Evolutionary conservation across 768 basidiomycete genomes (phyloP).

Genomic region (Naganishia onofrii): DNA sequence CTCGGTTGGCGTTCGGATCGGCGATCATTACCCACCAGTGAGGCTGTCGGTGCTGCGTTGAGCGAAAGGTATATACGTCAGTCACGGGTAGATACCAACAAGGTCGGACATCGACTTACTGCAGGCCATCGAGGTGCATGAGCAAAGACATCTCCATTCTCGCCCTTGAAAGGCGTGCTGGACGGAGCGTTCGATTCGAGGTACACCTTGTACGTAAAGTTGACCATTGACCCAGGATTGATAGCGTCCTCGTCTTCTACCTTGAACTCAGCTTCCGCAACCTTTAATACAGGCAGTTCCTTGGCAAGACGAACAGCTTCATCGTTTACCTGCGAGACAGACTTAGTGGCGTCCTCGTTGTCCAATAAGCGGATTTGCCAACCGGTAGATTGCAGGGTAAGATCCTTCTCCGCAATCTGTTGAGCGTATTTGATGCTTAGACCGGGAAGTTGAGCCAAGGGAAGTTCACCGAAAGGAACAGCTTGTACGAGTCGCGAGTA

Average conservation of each 20-base stretch:
- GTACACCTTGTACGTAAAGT: slow-evolving; percentile 74
- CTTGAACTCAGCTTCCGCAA: slow-evolving; percentile 80
- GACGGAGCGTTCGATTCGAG: slow-evolving; percentile 46
- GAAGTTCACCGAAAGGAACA: slow-evolving; percentile 54
- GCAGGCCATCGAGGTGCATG: slow-evolving; percentile 92
- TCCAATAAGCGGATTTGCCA: slow-evolving; percentile 51
- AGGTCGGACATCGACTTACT: slow-evolving; percentile 56
- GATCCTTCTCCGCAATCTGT: slow-evolving; percentile 39
- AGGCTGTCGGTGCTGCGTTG: slow-evolving; percentile 72
- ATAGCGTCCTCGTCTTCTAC: slow-evolving; percentile 88
- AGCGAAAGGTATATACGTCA: slow-evolving; percentile 67
- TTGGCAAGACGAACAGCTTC: slow-evolving; percentile 60
- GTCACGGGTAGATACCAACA: too few relatives aligned
- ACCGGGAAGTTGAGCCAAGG: slow-evolving; percentile 74
- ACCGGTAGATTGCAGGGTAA: slow-evolving; percentile 53
- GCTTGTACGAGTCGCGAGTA: slow-evolving; percentile 83
- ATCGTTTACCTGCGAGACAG: slow-evolving; percentile 7
- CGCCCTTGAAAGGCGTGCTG: slow-evolving; percentile 23
- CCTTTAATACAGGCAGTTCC: slow-evolving; percentile 71
- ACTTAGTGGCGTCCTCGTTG: slow-evolving; percentile 25
- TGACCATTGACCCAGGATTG: slow-evolving; percentile 82
- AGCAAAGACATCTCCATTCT: slow-evolving; percentile 58
- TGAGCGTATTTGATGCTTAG: slow-evolving; percentile 56
- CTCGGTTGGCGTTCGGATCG: slow-evolving; percentile 76
- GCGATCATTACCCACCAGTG: slow-evolving; percentile 89